A percentile compares a stretch with the other conserved stretches of the same genome.
phyloP scores from a whole-genome alignment of 495 filamentous ascomycete species.

The Xylona heveae region DNA sequence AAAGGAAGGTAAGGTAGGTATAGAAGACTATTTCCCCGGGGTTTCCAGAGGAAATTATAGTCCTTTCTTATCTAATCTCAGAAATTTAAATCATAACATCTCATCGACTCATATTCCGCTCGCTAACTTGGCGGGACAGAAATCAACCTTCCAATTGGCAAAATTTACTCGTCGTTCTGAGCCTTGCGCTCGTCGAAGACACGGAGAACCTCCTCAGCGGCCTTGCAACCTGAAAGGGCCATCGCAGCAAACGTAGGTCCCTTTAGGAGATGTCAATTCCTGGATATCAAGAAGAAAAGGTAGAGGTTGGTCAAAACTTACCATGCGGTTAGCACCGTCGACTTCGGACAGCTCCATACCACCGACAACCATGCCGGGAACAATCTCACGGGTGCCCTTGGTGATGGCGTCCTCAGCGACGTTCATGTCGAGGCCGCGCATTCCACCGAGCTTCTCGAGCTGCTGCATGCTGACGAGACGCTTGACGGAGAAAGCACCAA shows the following conservation, averaged over 20 bases:
- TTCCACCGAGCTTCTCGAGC: conserved; percentile 65
- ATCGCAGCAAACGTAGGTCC: conserved; percentile 59
- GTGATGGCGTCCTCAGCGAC: conserved; percentile 77
- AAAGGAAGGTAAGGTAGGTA: too few relatives aligned
- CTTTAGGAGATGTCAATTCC: conserved; percentile 1
- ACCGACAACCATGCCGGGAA: conserved; percentile 72
- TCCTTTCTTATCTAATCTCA: too few relatives aligned
- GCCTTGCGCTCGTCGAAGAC: conserved; percentile 58
- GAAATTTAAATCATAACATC: too few relatives aligned
- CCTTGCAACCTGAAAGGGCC: conserved; percentile 68
- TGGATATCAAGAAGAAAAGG: conserved; percentile 9
- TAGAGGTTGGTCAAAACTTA: conserved; percentile 4
- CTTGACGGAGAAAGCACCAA: conserved; percentile 77
- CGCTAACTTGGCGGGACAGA: too few relatives aligned
- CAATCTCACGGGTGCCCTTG: conserved; percentile 68
- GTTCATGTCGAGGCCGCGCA: conserved; percentile 85
- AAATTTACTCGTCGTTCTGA: conserved; percentile 18
- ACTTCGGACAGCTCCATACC: conserved; percentile 87
- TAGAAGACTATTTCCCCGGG: too few relatives aligned
- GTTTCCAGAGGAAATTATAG: too few relatives aligned
- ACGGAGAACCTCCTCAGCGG: conserved; percentile 60
- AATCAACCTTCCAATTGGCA: too few relatives aligned
- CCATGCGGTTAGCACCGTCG: conserved; percentile 78
- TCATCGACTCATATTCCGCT: too few relatives aligned
- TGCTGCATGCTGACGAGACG: conserved; percentile 62